These are phyloP conservation scores for Rosa lucieae DNA, from an alignment of 306 rosid species.

Conservation along the genomic window DNA sequence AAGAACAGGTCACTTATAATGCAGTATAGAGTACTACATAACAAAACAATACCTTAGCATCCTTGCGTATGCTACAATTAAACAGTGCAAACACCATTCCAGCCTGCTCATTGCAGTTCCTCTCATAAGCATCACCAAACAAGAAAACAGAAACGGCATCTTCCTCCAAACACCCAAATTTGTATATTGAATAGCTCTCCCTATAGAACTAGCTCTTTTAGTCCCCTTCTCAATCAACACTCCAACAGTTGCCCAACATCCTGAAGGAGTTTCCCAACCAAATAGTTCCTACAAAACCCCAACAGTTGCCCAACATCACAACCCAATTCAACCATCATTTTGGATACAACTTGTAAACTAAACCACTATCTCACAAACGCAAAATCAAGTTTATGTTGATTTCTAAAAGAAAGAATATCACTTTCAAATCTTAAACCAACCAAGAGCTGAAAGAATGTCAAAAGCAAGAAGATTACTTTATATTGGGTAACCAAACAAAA, in stretches of 20 bases:
- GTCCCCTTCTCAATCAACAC: constrained; percentile 76
- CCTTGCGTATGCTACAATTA: constrained; percentile 74
- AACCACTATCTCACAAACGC: neutral
- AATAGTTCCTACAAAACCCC: constrained; percentile 53
- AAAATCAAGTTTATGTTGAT: constrained; percentile 1
- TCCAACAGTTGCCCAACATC: constrained; percentile 87
- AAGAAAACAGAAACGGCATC: constrained; percentile 57
- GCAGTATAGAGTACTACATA: neutral
- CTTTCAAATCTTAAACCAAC: neutral
- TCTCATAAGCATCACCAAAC: constrained; percentile 89
- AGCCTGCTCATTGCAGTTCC: constrained; percentile 49
- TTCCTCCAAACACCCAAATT: constrained; percentile 78
- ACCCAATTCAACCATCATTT: neutral
- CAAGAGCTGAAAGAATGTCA: constrained; percentile 4
- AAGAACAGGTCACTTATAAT: neutral
- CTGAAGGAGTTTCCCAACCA: constrained; percentile 68
- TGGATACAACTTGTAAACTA: neutral
- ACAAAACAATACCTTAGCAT: constrained; percentile 48
- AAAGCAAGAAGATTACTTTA: constrained; percentile 52
- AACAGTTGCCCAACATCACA: constrained; percentile 10
- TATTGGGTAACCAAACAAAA: constrained; percentile 67
- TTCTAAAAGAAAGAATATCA: neutral
- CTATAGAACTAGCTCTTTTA: constrained; percentile 61
- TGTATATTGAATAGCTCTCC: constrained; percentile 75
- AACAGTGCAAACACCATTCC: constrained; percentile 75